Percentiles rank a stretch among this genome's conserved stretches.
Evolutionary conservation across 306 rosid species (phyloP).

Genomic region (Cicer chorassanicum): DNA sequence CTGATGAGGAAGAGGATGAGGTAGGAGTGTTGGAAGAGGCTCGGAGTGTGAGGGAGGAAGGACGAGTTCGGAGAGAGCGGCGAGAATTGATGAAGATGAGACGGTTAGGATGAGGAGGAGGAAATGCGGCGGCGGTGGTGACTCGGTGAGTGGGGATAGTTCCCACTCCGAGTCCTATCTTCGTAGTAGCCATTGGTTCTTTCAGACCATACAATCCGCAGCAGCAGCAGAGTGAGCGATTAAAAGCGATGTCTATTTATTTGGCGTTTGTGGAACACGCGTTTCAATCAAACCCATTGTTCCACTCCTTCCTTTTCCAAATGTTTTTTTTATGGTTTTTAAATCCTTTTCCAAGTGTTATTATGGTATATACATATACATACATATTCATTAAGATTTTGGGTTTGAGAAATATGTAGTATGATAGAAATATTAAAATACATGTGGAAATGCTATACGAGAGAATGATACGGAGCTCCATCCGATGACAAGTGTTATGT

Average conservation of each 20-base stretch:
- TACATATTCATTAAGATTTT: no score
- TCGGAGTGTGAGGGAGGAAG: slow-evolving; percentile 52
- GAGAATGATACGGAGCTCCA: no score
- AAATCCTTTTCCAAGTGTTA: no score
- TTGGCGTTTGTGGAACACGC: slow-evolving; percentile 11
- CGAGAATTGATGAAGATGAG: slow-evolving; percentile 56
- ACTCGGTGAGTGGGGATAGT: slow-evolving; percentile 69
- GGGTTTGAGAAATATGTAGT: no score
- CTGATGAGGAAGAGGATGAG: slow-evolving; percentile 60
- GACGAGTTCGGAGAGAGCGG: slow-evolving; percentile 50
- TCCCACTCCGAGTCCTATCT: slow-evolving; percentile 67
- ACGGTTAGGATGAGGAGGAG: slow-evolving; percentile 52
- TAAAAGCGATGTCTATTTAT: background rate
- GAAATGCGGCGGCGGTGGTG: slow-evolving; percentile 51
- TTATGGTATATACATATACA: no score
- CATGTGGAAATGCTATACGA: no score
- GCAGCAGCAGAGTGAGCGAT: background rate
- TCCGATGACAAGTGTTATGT: no score
- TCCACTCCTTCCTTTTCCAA: background rate
- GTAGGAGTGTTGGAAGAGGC: slow-evolving; percentile 52
- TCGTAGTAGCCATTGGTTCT: slow-evolving; percentile 61
- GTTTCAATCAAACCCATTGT: background rate
- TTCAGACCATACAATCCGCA: slow-evolving; percentile 76
- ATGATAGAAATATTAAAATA: no score
- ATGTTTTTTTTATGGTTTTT: no score